Percentiles rank a stretch among this genome's conserved stretches.
Conservation (phyloP, 1,284 basidiomycete species). For the Termitomyces sp. region DNA sequence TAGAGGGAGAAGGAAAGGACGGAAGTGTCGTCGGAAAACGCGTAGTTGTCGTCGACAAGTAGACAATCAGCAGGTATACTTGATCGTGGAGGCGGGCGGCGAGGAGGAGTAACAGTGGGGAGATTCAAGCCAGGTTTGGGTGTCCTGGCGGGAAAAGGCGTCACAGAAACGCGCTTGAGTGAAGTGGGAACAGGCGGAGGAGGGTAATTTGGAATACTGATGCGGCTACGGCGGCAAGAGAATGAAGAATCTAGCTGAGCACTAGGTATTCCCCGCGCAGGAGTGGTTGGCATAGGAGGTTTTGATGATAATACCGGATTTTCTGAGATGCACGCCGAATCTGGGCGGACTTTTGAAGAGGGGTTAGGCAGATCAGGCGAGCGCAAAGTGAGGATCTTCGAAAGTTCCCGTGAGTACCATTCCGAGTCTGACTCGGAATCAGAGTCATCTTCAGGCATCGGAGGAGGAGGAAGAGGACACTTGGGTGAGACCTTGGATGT, state of each 20-base stretch:
- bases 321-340: slow-evolving; percentile 21
- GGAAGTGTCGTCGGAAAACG: slow-evolving; percentile 22
- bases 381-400: slow-evolving; percentile 28
- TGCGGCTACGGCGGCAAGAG: slow-evolving; percentile 18
- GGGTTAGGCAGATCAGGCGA: slow-evolving; percentile 24
- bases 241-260: slow-evolving; percentile 22
- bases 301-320: slow-evolving; percentile 7
- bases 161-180: slow-evolving; percentile 17
- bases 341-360: slow-evolving; percentile 26
- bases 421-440: slow-evolving; percentile 34
- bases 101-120: slow-evolving; percentile 13
- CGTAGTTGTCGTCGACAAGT: slow-evolving; percentile 22
- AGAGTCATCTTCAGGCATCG: slow-evolving; percentile 18
- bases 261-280: slow-evolving; percentile 15
- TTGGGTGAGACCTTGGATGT: background rate
- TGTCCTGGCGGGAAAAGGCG: slow-evolving; percentile 10
- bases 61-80: slow-evolving; percentile 34
- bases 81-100: slow-evolving; percentile 33
- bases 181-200: slow-evolving; percentile 29
- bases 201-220: slow-evolving; percentile 26
- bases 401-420: slow-evolving; percentile 37
- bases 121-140: slow-evolving; percentile 8
- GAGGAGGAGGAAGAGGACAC: slow-evolving; percentile 9
- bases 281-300: slow-evolving; percentile 15
- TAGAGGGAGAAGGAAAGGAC: slow-evolving; percentile 29